Evolutionary conservation across 345 rosid genomes (phyloP).

Genomic region (Noccaea caerulescens): DNA sequence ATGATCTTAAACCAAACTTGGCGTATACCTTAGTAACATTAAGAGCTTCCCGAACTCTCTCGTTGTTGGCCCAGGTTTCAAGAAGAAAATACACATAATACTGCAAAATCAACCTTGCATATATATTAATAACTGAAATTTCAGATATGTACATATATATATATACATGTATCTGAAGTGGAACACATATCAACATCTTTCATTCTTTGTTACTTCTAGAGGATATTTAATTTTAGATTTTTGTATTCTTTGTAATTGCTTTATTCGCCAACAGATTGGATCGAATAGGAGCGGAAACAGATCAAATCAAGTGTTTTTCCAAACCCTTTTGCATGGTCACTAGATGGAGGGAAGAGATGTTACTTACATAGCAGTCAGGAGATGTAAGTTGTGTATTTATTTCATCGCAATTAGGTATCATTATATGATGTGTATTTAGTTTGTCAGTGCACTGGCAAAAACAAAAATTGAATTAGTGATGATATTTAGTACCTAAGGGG

Average conservation of each 20-base stretch:
- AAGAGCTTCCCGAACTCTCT: conserved; percentile 39
- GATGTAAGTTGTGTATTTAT: not conserved
- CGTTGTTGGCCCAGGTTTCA: conserved; percentile 34
- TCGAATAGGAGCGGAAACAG: not conserved
- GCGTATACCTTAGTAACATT: conserved; percentile 27
- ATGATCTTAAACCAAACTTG: conserved; percentile 2
- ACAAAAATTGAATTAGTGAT: not conserved
- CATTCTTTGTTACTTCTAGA: conserved; percentile 1
- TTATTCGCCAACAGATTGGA: not conserved
- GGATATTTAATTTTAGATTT: not conserved
- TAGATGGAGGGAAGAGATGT: not conserved
- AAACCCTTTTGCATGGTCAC: too few relatives aligned
- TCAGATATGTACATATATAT: not conserved
- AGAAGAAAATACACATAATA: conserved; percentile 28
- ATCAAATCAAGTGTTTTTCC: not conserved
- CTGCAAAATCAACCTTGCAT: conserved; percentile 8
- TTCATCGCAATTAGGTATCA: conserved; percentile 30
- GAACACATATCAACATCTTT: not conserved
- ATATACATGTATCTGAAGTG: not conserved
- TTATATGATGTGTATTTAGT: conserved; percentile 12
- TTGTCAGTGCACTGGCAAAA: conserved; percentile 10
- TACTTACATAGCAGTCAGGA: conserved; percentile 28
- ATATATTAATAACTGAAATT: not conserved
- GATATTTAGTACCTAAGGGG: not conserved
- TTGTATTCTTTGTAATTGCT: not conserved